Evolutionary conservation across 2,329 filamentous ascomycete genomes (phyloP).

Genomic region (Trematosphaeria pertusa): DNA sequence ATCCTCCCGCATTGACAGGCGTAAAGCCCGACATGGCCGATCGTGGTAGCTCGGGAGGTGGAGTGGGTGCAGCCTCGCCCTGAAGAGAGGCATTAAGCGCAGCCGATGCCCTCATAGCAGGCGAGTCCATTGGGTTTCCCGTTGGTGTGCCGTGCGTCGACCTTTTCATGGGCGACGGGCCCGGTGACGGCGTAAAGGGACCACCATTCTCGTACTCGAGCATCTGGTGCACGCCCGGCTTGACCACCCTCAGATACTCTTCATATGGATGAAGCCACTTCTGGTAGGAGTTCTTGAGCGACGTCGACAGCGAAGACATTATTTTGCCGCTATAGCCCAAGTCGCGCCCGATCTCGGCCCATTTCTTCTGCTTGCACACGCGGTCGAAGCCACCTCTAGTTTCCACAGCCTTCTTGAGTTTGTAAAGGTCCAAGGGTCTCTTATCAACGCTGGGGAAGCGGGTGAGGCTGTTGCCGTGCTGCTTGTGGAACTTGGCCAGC

Average conservation of each 20-base stretch:
- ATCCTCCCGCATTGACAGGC: constrained; percentile 70
- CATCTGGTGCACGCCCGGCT: constrained; percentile 96
- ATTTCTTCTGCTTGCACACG: constrained; percentile 97
- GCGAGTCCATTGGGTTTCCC: constrained; percentile 67
- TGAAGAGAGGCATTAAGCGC: constrained; percentile 64
- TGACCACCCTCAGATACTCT: constrained; percentile 87
- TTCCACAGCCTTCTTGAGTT: constrained; percentile 95
- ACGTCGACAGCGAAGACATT: constrained; percentile 98
- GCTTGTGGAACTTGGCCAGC: constrained; percentile 94
- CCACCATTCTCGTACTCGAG: constrained; percentile 92
- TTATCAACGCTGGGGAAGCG: constrained; percentile 97
- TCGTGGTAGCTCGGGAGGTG: constrained; percentile 62
- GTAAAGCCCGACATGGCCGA: constrained; percentile 71
- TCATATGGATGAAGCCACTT: constrained; percentile 97
- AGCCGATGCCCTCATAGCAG: constrained; percentile 65
- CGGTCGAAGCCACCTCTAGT: constrained; percentile 92
- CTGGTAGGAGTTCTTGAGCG: constrained; percentile 96
- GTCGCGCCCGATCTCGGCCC: constrained; percentile 97
- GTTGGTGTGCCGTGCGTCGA: constrained; percentile 57
- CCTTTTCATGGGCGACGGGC: constrained; percentile 74
- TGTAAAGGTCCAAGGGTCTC: constrained; percentile 92
- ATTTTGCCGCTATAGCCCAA: constrained; percentile 99
- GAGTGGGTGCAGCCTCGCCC: constrained; percentile 34
- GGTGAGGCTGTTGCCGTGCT: constrained; percentile 92
- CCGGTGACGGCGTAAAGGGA: constrained; percentile 80